Evolutionary conservation across 176 grass and related monocot species (phyloP), one percentile per base, ranked within the genome.

Genomic region (Musa itinerans): DNA sequence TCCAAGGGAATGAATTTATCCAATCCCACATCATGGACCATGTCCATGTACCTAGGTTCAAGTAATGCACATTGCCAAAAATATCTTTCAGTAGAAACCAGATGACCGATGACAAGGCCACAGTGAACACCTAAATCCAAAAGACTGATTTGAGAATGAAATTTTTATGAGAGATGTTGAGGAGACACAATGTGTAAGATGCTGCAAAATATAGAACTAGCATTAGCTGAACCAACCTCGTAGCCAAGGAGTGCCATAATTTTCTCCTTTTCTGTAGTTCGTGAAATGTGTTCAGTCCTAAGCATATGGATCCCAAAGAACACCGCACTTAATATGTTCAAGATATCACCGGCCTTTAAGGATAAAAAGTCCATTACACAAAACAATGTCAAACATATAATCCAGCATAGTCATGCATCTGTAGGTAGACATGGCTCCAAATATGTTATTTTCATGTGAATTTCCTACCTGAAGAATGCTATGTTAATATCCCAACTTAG

Each of bases 251-350:
- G 88, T 53, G 82, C 54, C 74, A 93, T 65, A 74, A 93, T 83
- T 21, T 98, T 93, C 23, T 93, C 85, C 61, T 93, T 98, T 68
- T 86, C 84, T 10, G 86, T 98, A 65, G 53, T 86, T 86, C 90
- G 80, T 82, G 94, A 86, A 74, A 98, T 85, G 78, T 93, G 86
- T 72, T 98, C 90, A 19, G 90, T 98, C 52, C 88, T 91, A 13
- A 93, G 84, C 88, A 98, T 93, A 70, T 98, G 88, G 27, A 98
- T 98, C 55, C 88, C 94, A 56, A 93, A 98, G 81, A 85, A 98
- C 49, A 93, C 26, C 2, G 94, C 86, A 59, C 90, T 93, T 11
- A 93, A 82, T 61, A 93, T 83, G 85, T 87, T 98, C 48, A 93
- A 76, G 54, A 91, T 49, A 80, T 98, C 94, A 49, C 94, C 90